phyloP scores from a whole-genome alignment of 2,329 filamentous ascomycete species.

The Exophiala bonariae region DNA sequence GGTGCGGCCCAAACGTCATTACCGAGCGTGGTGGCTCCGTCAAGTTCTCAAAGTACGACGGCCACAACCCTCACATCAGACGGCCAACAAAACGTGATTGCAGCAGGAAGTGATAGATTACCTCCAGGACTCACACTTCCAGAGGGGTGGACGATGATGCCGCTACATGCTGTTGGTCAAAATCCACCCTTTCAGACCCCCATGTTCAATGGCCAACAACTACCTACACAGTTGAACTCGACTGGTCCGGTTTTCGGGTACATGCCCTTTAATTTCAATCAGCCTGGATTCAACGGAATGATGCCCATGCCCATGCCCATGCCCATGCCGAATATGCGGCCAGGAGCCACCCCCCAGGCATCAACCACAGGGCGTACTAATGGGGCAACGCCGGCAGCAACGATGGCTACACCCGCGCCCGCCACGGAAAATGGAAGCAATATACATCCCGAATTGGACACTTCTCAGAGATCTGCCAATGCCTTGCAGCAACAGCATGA shows the following conservation, averaged over 20 bases:
- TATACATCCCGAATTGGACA: too few relatives aligned
- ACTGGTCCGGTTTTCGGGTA: not conserved
- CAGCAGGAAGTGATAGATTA: conserved; percentile 46
- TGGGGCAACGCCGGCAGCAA: too few relatives aligned
- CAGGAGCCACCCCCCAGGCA: too few relatives aligned
- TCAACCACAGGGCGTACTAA: too few relatives aligned
- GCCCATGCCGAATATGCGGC: too few relatives aligned
- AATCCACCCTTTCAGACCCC: not conserved
- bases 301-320: too few relatives aligned
- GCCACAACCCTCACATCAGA: conserved; percentile 31
- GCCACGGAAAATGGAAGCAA: not conserved
- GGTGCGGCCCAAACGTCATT: conserved; percentile 2
- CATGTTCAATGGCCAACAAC: too few relatives aligned
- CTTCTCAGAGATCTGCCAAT: too few relatives aligned
- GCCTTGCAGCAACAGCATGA: conserved; percentile 1
- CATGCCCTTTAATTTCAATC: too few relatives aligned
- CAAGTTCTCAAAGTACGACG: conserved; percentile 31
- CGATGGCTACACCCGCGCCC: too few relatives aligned
- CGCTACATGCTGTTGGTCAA: conserved; percentile 37
- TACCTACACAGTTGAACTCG: not conserved
- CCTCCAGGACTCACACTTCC: conserved; percentile 54
- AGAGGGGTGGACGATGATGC: conserved; percentile 53
- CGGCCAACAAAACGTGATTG: conserved; percentile 34
- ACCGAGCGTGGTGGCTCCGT: conserved; percentile 14
- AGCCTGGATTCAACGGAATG: too few relatives aligned